Base-by-base conservation (phyloP, 805 yeast species). In the Candida sithepensis region DNA sequence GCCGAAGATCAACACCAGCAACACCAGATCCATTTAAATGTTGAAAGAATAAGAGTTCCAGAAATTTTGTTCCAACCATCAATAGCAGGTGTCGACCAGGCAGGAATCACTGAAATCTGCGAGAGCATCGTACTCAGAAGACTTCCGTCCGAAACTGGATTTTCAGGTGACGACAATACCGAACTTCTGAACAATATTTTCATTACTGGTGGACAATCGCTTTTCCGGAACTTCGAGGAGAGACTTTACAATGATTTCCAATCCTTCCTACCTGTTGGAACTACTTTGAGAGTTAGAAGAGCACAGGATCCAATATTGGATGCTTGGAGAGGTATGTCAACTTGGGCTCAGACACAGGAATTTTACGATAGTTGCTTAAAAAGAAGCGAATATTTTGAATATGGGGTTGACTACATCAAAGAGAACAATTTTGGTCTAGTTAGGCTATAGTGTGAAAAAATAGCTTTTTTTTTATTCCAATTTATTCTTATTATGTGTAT, bases 61-160 rank as follows among this genome's bases (percentile, higher is more conserved):
- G 99, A 94, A 66, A 84, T 91, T 2, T 62, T 90, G 42, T 90
- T 94, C 66, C 94, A 92, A 64, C 99, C 99, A 6, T 78, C 84
- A 8, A 89, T 94, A 52, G 96, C 95, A 0, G 99, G 99, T 20
- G 72, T 90, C 20, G 99, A 94, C 65, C 98, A 91, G 68, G 96
- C 97, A 0, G 98, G 98, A 23, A 74, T 94, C n/a, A 63, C 78
- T 21, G 98, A 94, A 65, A 68, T 90, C 37, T 74, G 83, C 46
- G 85, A 83, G 53, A 85, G 82, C 48, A 73, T 88, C 7, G 60
- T 91, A 5, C 60, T 78, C 37, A 76, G 81, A 42, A 75, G 90
- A 57, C 71, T 82, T 20, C 80, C 79, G 24, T 77, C 80, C 0
- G 76, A 74, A 48, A 44, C 50, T 5, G 82, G 82, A 32, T 70